Conservation (phyloP, 768 basidiomycete genomes). For the Tricholoma saponaceum region DNA sequence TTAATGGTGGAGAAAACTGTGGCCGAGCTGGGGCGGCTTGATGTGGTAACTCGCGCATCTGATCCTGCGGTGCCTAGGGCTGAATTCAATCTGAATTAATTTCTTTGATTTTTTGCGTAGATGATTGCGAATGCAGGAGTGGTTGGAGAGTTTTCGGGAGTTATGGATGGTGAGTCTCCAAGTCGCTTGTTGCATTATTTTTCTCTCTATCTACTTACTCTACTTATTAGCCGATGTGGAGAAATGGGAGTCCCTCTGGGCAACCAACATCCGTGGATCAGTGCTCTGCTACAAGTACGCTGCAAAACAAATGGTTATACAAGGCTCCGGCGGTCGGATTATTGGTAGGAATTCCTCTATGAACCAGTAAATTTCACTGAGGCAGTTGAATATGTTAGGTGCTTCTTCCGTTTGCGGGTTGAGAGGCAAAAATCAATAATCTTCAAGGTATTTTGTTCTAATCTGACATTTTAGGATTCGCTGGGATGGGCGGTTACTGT, state of each 20-base stretch:
- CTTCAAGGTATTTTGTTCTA: background rate
- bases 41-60: background rate
- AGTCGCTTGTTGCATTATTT: no score
- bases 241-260: constrained; percentile 37
- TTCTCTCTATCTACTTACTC: no score
- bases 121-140: constrained; percentile 33
- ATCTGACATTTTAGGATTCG: background rate
- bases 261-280: constrained; percentile 52
- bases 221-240: constrained; percentile 28
- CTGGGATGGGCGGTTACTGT: constrained; percentile 21
- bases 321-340: constrained; percentile 50
- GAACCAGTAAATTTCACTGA: background rate
- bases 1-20: background rate
- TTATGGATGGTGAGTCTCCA: background rate
- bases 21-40: background rate
- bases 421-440: constrained; percentile 14
- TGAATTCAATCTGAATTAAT: background rate
- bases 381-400: background rate
- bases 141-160: constrained; percentile 2
- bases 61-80: no score
- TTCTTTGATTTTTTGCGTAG: constrained; percentile 6
- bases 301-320: constrained; percentile 54
- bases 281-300: constrained; percentile 66
- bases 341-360: constrained; percentile 29
- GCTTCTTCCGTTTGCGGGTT: constrained; percentile 29